Base-by-base conservation (phyloP, 192 early-diverging fungal species). In the Coemansia sp. region DNA sequence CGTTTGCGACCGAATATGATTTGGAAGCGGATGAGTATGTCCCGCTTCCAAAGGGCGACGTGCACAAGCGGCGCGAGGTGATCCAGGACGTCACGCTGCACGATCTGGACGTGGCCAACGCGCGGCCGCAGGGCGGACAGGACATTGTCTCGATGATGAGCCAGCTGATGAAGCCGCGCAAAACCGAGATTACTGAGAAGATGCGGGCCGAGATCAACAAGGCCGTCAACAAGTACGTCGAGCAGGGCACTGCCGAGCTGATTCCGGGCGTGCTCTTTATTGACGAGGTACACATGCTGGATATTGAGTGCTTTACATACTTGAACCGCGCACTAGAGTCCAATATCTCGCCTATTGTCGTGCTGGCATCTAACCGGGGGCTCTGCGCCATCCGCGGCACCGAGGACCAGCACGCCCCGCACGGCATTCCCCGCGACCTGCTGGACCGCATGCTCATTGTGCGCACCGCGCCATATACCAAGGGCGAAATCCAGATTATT, bases 261-360 rank as follows among this genome's bases (percentile, higher is more conserved):
- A 90, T 97, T 22, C 97, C 97, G 0, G 97, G 97, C 50, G 97
- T 99, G 22, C 63, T 99, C 30, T 99, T 99, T 55, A 90, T 99
- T 60, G 97, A 99, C 73, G 97, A 98, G 78, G 95, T 97, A 12
- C 97, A 99, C 66, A 97, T 99, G 91, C 83, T 99, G 20, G 97
- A 99, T 75, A 94, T 99, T 63, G 97, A 99, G 69, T 99, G 94
- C 79, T 99, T 99, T 64, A 97, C 97, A 2, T 99, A 96, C 62
- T 80, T 99, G 50, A 99, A 97, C 81, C 91, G 95, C 31, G 97
- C 97, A 22, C 80, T 99, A 20, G 97, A 99, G 72, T 94, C 92
- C 1, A 83, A 89, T 27, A 82, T 99, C 26, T 89, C 92, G 8
- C 97, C 97, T 17, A 95, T 99, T 64, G 97, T 99, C 11, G 88